Base-by-base conservation (phyloP, 371 early-diverging fungal species). In the Homolaphlyctis polyrhiza region DNA sequence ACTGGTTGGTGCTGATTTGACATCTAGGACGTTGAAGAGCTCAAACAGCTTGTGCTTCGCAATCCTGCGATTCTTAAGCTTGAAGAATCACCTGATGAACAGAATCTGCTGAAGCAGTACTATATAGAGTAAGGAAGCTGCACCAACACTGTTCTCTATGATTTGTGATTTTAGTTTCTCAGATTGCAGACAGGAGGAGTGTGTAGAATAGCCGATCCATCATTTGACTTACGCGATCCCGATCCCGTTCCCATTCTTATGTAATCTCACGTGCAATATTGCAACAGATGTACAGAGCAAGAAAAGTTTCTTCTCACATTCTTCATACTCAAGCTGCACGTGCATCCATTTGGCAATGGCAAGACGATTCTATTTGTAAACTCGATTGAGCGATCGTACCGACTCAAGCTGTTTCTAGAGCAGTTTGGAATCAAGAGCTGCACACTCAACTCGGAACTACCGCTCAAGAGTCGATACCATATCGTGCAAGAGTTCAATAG, bases 401-500 rank as follows among this genome's bases (percentile, higher is more conserved):
- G 89, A 28, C 74, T 96, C 14, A 93, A 93, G 70, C 80, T 98
- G 58, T 98, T 95, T 69, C 70, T 98, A 72, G 97, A 98, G 73
- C 94, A 95, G 72, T 98, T 98, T 70, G 90, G 91, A 3, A 90
- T 97, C 67, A 86, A 82, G 60, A 82, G 89, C 29, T 94, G 95
- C 57, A 91, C 95, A 8, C 79, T 97, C 51, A 96, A 97, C 77
- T 90, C 94, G 34, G 96, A 94, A 77, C 70, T 98, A 63, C 98
- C 98, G 1, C 70, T 94, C 66, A 94, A 93, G 64, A 69, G 69
- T 55, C 79, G 93, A 69, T 88, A 87, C 68, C 95, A 97, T 70
- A 93, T 96, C 65, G 93, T 98, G 18, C 89, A 96, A 65, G 96
- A 97, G 71, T 96, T 96, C 75, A 97, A 97, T 76, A 86, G 91